Base-by-base conservation (phyloP, 176 grass and related monocot species). In the Oryza glumipatula region DNA sequence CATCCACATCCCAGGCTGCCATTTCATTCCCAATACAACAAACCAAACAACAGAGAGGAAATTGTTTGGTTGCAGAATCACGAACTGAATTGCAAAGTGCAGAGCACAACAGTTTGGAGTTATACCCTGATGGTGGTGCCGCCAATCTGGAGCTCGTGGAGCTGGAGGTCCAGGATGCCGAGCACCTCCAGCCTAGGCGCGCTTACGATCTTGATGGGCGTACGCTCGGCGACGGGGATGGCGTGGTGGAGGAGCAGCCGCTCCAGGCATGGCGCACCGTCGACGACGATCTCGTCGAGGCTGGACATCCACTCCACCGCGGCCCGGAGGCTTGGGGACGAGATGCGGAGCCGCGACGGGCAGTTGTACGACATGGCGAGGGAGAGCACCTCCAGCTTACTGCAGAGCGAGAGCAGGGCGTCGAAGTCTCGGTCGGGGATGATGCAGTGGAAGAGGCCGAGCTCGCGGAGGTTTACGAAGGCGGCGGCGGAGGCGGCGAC, bases 201-300 rank as follows among this genome's bases (percentile, higher is more conserved):
- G 0, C 47, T 10, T 17, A 82, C 83, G 38, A 90, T 80, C 58
- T 78, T 86, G 73, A 90, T 1, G 10, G 30, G 36, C 67, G 13
- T 82, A 41, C 11, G 68, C 0, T 72, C 5, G 9, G 8, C 0
- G 2, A 13, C 2, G 12, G 47, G 47, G 14, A 71, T 8, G 65
- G 2, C 35, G 0, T 73, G 0, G 0, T 73, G 0, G 9, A 90
- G 65, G 23, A 82, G 43, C 22, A 90, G 58, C 3, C 83, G 73
- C 73, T 85, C 33, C n/a, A 90, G 83, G 58, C 21, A 66, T 5
- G 88, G 88, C n/a, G 83, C 88, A 11, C 82, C 54, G 1, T 86
- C 54, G 0, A 86, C 54, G 19, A 67, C 12, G 24, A 90, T 5
- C 80, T 89, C 56, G 0, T 86, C 32, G 1, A 67, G 4, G 56